These are phyloP conservation scores for Colletotrichum godetiae DNA, from an alignment of 2,329 filamentous ascomycete species.

Conservation along the genomic window DNA sequence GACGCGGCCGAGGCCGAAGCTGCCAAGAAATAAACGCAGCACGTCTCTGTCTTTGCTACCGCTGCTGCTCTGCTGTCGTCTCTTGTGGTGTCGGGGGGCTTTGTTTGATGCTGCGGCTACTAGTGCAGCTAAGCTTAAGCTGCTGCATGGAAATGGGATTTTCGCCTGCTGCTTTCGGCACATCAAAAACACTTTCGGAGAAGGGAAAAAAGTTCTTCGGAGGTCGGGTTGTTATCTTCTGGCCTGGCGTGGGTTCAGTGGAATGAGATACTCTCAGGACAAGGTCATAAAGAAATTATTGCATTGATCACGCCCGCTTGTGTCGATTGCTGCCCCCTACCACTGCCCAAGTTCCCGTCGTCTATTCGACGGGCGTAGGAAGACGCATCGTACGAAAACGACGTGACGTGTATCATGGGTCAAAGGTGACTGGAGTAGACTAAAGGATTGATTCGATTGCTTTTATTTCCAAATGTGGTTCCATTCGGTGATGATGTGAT, in stretches of 20 bases:
- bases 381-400: slow-evolving; percentile 21
- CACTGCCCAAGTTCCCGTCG: background rate
- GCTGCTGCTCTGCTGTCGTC: slow-evolving; percentile 31
- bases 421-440: slow-evolving; percentile 29
- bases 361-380: background rate
- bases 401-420: slow-evolving; percentile 34
- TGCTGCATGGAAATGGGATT: slow-evolving; percentile 29
- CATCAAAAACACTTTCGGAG: slow-evolving; percentile 34
- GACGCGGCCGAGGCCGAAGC: slow-evolving; percentile 86
- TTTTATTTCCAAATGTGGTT: background rate
- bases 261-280: slow-evolving; percentile 36
- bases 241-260: slow-evolving; percentile 34
- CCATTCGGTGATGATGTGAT: background rate
- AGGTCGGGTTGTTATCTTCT: slow-evolving; percentile 28
- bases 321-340: background rate
- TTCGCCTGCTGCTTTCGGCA: slow-evolving; percentile 35
- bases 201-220: slow-evolving; percentile 28
- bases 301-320: slow-evolving; percentile 31
- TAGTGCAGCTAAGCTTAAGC: slow-evolving; percentile 25
- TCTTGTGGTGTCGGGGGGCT: slow-evolving; percentile 34
- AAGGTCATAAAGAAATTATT: slow-evolving; percentile 37
- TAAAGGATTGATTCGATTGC: slow-evolving; percentile 25
- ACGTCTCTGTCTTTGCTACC: slow-evolving; percentile 25
- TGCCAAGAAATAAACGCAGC: slow-evolving; percentile 81
- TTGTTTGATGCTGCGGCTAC: slow-evolving; percentile 30